phyloP scores from a whole-genome alignment of 257 asterid genomes.

The Ballota nigra region DNA sequence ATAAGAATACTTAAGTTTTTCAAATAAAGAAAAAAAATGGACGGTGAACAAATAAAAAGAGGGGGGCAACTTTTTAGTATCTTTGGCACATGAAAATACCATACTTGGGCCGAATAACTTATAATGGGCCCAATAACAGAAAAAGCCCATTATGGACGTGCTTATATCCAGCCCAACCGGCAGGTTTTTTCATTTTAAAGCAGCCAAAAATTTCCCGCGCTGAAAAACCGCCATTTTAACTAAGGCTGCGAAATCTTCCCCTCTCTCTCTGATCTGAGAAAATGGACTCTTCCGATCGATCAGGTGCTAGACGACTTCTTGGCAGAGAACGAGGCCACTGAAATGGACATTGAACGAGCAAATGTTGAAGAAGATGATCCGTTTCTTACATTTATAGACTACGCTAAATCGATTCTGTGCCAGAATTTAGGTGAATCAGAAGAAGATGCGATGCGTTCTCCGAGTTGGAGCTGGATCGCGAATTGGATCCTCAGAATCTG shows the following conservation, averaged over 20 bases:
- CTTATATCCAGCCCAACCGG: neutral
- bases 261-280: slow-evolving; percentile 4
- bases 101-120: neutral
- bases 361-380: slow-evolving; percentile 44
- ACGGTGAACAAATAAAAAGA: too few relatives aligned
- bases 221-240: slow-evolving; percentile 29
- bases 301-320: slow-evolving; percentile 29
- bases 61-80: too few relatives aligned
- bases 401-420: slow-evolving; percentile 47
- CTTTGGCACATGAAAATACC: too few relatives aligned
- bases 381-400: slow-evolving; percentile 63
- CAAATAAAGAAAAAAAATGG: too few relatives aligned
- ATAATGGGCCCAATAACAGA: neutral
- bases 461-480: slow-evolving; percentile 90
- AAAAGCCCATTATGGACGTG: neutral
- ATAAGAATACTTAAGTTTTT: too few relatives aligned
- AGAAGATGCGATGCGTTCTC: slow-evolving; percentile 37
- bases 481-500: slow-evolving; percentile 73
- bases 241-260: slow-evolving; percentile 27
- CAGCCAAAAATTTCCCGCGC: slow-evolving; percentile 28
- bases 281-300: slow-evolving; percentile 35
- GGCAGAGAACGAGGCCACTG: slow-evolving; percentile 34
- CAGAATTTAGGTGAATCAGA: slow-evolving; percentile 31
- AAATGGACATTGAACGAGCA: slow-evolving; percentile 47
- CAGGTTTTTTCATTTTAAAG: neutral